These are phyloP conservation scores for Annona squamosa DNA, from an alignment of 164 flowering plant genomes.

Conservation along the genomic window DNA sequence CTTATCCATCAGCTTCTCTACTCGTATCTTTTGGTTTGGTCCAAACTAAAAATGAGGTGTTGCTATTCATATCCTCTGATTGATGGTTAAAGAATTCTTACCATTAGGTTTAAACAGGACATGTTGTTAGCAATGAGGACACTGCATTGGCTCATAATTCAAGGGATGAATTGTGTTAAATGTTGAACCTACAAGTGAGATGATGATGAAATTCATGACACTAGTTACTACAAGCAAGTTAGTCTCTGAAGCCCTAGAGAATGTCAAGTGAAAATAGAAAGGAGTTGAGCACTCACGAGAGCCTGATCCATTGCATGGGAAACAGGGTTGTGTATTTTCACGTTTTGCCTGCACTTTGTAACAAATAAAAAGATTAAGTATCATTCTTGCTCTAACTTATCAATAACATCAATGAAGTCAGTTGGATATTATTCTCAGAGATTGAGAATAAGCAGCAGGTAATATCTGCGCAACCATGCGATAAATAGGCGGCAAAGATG, in stretches of 20 bases:
- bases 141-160: not conserved
- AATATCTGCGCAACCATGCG: not conserved
- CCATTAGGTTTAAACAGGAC: no score
- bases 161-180: not conserved
- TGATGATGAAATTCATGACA: not conserved
- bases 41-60: no score
- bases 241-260: not conserved
- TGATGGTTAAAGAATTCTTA: no score
- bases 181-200: not conserved
- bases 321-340: constrained; percentile 90
- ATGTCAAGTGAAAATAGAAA: not conserved
- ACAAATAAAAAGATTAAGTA: not conserved
- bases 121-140: no score
- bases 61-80: no score
- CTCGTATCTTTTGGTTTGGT: no score
- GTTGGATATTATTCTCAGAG: not conserved
- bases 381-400: not conserved
- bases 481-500: no score
- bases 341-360: constrained; percentile 64
- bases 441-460: not conserved
- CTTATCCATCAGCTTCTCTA: no score
- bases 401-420: not conserved
- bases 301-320: constrained; percentile 87
- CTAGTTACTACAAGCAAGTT: not conserved
- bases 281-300: constrained; percentile 39